These are phyloP conservation scores for Lepidium sativum DNA, from an alignment of 345 rosid genomes.

Conservation along the genomic window DNA sequence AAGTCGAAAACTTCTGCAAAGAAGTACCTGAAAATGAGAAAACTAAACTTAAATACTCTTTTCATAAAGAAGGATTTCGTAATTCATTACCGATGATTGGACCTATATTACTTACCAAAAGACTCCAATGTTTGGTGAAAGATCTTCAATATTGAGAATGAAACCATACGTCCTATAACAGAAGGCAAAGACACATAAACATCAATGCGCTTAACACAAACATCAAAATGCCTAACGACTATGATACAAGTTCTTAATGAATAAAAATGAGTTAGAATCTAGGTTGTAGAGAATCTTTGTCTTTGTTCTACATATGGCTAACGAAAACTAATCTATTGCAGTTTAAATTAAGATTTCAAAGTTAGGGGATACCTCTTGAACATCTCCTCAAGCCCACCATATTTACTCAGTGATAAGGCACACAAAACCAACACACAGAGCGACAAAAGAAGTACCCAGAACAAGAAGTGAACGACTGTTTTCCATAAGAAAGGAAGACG, in stretches of 20 bases:
- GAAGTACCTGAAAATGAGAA: constrained; percentile 73
- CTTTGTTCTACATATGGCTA: not conserved
- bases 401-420: constrained; percentile 45
- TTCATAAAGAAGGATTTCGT: not conserved
- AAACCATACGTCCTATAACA: too few relatives aligned
- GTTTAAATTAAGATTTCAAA: too few relatives aligned
- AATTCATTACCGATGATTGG: not conserved
- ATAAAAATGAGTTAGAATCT: not conserved
- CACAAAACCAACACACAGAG: constrained; percentile 58
- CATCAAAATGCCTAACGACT: too few relatives aligned
- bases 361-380: too few relatives aligned
- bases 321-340: too few relatives aligned
- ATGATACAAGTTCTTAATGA: not conserved
- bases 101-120: constrained; percentile 49
- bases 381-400: too few relatives aligned
- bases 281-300: not conserved
- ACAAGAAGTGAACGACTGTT: constrained; percentile 44
- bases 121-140: too few relatives aligned
- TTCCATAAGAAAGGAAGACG: constrained; percentile 47
- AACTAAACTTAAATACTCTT: not conserved
- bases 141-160: too few relatives aligned
- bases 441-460: constrained; percentile 75
- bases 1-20: constrained; percentile 92
- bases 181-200: too few relatives aligned
- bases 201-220: too few relatives aligned